Evolutionary conservation across 257 asterid genomes (phyloP).

Genomic region (Prunella vulgaris): DNA sequence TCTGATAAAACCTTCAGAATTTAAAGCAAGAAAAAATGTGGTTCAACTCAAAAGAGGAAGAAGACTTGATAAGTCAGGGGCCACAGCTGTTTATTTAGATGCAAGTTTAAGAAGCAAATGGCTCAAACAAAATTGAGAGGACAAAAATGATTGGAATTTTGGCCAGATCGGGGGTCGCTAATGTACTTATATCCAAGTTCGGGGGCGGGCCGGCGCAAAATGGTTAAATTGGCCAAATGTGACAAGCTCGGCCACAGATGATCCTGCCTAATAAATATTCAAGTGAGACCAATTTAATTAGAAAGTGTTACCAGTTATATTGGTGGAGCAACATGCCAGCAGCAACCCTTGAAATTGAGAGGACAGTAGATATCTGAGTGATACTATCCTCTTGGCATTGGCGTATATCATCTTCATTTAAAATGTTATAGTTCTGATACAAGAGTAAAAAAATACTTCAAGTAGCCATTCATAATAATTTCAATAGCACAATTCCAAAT

Average conservation of each 20-base stretch:
- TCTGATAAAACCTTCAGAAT: not conserved
- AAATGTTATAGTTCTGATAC: constrained; percentile 62
- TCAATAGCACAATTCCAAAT: constrained; percentile 3
- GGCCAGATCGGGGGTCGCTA: not conserved
- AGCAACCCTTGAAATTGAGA: constrained; percentile 76
- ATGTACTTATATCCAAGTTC: not conserved
- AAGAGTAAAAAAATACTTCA: constrained; percentile 7
- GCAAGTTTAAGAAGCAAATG: not conserved
- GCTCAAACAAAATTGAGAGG: not conserved
- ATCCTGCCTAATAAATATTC: not conserved
- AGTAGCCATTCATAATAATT: constrained; percentile 9
- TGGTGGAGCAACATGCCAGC: constrained; percentile 89
- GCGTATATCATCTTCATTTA: constrained; percentile 74
- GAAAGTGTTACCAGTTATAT: constrained; percentile 67
- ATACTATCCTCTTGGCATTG: constrained; percentile 78
- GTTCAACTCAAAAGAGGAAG: not conserved
- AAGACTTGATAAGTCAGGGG: not conserved
- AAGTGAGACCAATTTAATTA: constrained; percentile 18
- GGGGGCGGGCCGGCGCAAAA: not conserved
- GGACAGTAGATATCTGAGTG: constrained; percentile 65
- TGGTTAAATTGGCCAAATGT: not conserved
- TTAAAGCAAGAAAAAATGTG: not conserved
- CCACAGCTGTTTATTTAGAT: not conserved
- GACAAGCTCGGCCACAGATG: not conserved
- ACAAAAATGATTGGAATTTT: not conserved